Base-by-base conservation (phyloP, 1,284 basidiomycete genomes). In the Blastosporella zonata region DNA sequence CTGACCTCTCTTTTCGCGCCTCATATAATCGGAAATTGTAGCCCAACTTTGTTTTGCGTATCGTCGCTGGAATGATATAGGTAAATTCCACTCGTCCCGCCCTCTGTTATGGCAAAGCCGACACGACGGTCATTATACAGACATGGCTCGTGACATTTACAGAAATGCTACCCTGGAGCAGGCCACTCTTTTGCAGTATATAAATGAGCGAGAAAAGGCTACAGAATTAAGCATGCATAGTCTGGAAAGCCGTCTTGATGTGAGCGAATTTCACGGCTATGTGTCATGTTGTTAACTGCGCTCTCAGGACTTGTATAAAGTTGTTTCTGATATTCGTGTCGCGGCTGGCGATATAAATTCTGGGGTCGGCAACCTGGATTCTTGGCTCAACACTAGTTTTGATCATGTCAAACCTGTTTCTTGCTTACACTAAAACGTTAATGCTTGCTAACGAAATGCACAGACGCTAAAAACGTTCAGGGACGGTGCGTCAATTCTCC, bases 41-140 rank as follows among this genome's bases (percentile, higher is more conserved):
- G 82, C 85, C 25, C 84, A 88, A 65, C 68, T 89, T 21, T 90
- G 87, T 63, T 80, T 80, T 61, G 81, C 84, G 1, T 88, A 82
- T 64, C 74, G 80, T 49, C 73, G 78, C 31, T 83, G 82, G 79
- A 79, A 82, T 56, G 85, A 87, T 57, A 84, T 87, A 43, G 84
- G 86, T 82, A 58, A 22, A 57, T 47, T n/a, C n/a, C n/a, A n/a
- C 40, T 47, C 31, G 25, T 15, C 22, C 29, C 34, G 12, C 34
- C 10, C 12, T 34, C 39, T 46, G 47, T 25, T 39, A 33, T 29
- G 10, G 27, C 5, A 17, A n/a, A 27, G 31, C 21, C n/a, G 35
- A 29, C 21, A 9, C 25, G 12, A 31, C 13, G 8, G 13, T 2
- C 7, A 34, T 6, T 21, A 28, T 29, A 18, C 58, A 88, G 87